Evolutionary conservation across 83 land plant genomes (phyloP), one percentile per base, ranked within the genome.

Genomic region (Picea engelmannii): DNA sequence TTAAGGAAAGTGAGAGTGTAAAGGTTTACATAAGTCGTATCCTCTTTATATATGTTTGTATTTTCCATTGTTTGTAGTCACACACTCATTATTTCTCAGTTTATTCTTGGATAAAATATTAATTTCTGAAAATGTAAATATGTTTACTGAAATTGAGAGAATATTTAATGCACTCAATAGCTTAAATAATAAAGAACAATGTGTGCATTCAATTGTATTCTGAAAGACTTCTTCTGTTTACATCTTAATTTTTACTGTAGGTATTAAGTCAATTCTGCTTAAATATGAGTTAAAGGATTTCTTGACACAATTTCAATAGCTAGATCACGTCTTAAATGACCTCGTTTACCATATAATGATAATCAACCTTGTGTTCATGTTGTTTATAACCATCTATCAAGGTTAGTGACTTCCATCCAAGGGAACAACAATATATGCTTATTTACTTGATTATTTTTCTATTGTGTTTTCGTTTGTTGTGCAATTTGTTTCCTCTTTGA

Each of bases 361-460:
- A 73, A 86, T 35, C 76, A 85, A 75, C 90, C 92, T 79, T 90
- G 83, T 58, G 90, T 90, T 52, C 83, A 79, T 82, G 83, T 87
- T 7, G 31, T 78, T 65, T 35, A 35, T 27, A 27, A 27, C n/a
- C n/a, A n/a, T n/a, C n/a, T n/a, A n/a, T n/a, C n/a, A n/a, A n/a
- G n/a, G n/a, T n/a, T n/a, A n/a, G n/a, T n/a, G n/a, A n/a, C n/a
- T n/a, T n/a, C n/a, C n/a, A n/a, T n/a, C n/a, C n/a, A n/a, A n/a
- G n/a, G n/a, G n/a, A n/a, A n/a, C n/a, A n/a, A n/a, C n/a, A n/a
- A n/a, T n/a, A n/a, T n/a, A n/a, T n/a, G n/a, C n/a, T n/a, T n/a
- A n/a, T n/a, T n/a, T n/a, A n/a, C n/a, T n/a, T n/a, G 10, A 21
- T n/a, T 64, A 31, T 69, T 16, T n/a, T n/a, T n/a, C n/a, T 27